Evolutionary conservation across 495 filamentous ascomycete genomes (phyloP).

Genomic region (Cairneyella variabilis): DNA sequence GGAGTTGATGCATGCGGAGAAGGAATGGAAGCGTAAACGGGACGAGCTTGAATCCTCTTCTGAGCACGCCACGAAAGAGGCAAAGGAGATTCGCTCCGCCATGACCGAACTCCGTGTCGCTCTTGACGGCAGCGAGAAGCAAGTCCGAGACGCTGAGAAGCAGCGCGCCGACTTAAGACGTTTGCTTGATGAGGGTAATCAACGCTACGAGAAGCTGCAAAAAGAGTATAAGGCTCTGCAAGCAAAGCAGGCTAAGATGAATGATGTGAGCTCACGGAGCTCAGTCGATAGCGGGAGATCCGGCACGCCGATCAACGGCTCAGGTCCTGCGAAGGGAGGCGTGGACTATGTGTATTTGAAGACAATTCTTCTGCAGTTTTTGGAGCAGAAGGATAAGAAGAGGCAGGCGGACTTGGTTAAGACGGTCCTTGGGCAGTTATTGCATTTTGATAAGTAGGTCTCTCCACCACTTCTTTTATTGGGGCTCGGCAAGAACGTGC

Average conservation of each 20-base stretch:
- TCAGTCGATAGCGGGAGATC: constrained; percentile 26
- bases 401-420: constrained; percentile 79
- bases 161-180: constrained; percentile 73
- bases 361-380: constrained; percentile 89
- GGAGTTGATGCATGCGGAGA: constrained; percentile 65
- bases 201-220: constrained; percentile 72
- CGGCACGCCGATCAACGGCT: constrained; percentile 21
- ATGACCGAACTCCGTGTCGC: constrained; percentile 76
- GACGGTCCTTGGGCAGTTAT: constrained; percentile 83
- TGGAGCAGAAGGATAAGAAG: constrained; percentile 92
- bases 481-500: background rate
- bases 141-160: constrained; percentile 74
- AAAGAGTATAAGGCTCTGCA: constrained; percentile 36
- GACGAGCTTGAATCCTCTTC: constrained; percentile 70
- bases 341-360: constrained; percentile 88
- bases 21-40: constrained; percentile 62
- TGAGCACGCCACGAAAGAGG: constrained; percentile 65
- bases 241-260: constrained; percentile 7
- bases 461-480: background rate
- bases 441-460: constrained; percentile 86
- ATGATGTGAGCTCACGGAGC: constrained; percentile 13
- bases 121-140: constrained; percentile 82
- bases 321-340: constrained; percentile 23
- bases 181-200: constrained; percentile 71
- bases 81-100: constrained; percentile 67